A percentile compares a stretch with the other conserved stretches of the same genome.
phyloP scores from a whole-genome alignment of 139 green algal genomes.

The Volvox reticuliferus region DNA sequence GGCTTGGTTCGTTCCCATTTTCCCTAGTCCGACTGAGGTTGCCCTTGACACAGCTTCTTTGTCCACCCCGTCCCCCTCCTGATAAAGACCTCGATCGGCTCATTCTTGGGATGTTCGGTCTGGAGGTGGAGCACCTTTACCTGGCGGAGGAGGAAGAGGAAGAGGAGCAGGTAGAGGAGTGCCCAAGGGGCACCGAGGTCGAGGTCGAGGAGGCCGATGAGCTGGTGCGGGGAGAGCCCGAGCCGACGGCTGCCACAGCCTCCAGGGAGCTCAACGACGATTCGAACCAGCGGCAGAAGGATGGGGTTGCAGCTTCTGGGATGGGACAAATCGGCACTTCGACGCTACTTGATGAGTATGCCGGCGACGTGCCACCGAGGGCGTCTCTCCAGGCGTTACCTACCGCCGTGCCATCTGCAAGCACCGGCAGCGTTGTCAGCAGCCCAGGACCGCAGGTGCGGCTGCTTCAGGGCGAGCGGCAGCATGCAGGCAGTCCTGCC shows the following conservation, averaged over 20 bases:
- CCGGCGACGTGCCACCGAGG: no score
- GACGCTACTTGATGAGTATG: no score
- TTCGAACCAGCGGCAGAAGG: no score
- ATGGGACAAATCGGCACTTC: no score
- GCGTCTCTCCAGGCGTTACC: background rate
- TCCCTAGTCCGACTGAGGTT: no score
- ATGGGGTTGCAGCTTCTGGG: no score
- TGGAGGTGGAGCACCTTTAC: slow-evolving; percentile 49
- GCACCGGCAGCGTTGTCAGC: background rate
- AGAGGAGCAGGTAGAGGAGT: background rate
- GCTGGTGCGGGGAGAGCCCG: no score
- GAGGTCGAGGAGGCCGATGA: background rate
- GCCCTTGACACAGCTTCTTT: no score
- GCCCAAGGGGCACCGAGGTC: background rate
- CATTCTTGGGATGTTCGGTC: slow-evolving; percentile 34
- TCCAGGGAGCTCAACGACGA: no score
- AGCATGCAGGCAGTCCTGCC: background rate
- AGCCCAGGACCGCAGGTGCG: background rate
- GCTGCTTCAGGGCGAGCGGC: background rate
- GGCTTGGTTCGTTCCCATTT: no score
- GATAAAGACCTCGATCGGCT: slow-evolving; percentile 1
- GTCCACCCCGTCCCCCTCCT: background rate
- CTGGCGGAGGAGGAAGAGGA: slow-evolving; percentile 37
- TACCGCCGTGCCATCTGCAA: background rate
- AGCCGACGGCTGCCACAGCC: no score